These are phyloP conservation scores for Nicotiana rustica DNA, from an alignment of 305 asterid genomes.

Conservation along the genomic window DNA sequence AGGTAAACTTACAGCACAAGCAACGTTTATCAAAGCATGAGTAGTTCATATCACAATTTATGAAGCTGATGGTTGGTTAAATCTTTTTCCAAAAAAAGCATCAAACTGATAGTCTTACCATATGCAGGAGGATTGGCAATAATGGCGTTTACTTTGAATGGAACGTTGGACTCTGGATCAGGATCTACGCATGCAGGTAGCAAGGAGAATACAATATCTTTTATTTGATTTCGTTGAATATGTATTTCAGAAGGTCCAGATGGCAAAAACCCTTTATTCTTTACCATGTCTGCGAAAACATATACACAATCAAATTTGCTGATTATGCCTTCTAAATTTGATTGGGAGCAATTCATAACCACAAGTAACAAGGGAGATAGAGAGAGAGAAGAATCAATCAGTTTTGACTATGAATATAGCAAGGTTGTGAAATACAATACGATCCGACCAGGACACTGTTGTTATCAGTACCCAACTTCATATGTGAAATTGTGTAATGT, in stretches of 20 bases:
- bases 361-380: neutral
- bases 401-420: neutral
- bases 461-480: neutral
- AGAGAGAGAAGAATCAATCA: neutral
- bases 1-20: conserved; percentile 21
- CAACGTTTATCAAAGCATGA: conserved; percentile 6
- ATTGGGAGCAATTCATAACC: neutral
- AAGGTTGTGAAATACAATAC: neutral
- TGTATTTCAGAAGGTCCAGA: conserved; percentile 91
- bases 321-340: neutral
- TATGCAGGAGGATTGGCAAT: conserved; percentile 96
- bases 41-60: neutral
- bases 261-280: conserved; percentile 98
- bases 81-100: neutral
- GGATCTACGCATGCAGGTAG: conserved; percentile 73
- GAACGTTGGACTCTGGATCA: conserved; percentile 67
- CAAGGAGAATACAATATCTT: conserved; percentile 79
- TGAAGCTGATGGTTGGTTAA: conserved; percentile 10
- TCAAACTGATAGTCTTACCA: conserved; percentile 54
- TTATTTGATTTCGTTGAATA: conserved; percentile 78
- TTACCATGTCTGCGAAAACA: conserved; percentile 81
- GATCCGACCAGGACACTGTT: neutral
- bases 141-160: conserved; percentile 78
- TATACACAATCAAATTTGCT: conserved; percentile 20
- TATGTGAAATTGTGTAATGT: conserved; percentile 3